A percentile compares a stretch with the other conserved stretches of the same genome.
Evolutionary conservation across 768 basidiomycete species (phyloP).

Genomic region (Mycena albidolilacea): DNA sequence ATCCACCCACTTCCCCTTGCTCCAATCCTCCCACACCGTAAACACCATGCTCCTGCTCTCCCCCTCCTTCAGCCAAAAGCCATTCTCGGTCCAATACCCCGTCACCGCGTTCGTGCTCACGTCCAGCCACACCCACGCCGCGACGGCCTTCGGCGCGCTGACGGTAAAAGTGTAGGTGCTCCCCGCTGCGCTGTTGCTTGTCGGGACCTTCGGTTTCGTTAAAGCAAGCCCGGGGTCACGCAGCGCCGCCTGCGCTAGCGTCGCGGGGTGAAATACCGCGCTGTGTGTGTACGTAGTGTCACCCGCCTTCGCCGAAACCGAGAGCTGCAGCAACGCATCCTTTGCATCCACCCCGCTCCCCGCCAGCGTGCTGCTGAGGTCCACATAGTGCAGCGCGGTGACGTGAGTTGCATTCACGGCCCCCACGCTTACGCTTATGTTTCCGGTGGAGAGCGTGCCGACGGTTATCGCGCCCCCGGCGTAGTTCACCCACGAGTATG

Average conservation of each 20-base stretch:
- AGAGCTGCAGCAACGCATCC: slow-evolving; percentile 23
- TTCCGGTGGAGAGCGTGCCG: background rate
- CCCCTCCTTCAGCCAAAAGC: slow-evolving; percentile 34
- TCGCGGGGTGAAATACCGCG: slow-evolving; percentile 34
- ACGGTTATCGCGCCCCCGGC: slow-evolving; percentile 11
- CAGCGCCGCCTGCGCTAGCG: slow-evolving; percentile 27
- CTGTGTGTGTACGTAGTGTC: slow-evolving; percentile 23
- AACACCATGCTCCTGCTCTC: slow-evolving; percentile 9
- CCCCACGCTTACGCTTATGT: background rate
- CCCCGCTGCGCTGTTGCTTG: background rate
- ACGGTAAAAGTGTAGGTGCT: slow-evolving; percentile 18
- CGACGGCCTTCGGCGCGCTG: slow-evolving; percentile 22
- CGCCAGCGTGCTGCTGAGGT: slow-evolving; percentile 7
- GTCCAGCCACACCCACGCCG: slow-evolving; percentile 35
- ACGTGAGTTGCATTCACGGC: slow-evolving; percentile 18
- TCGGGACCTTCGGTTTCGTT: background rate
- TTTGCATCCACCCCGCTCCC: background rate
- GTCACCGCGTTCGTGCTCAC: slow-evolving; percentile 26
- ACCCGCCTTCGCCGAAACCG: slow-evolving; percentile 7
- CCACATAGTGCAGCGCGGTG: background rate
- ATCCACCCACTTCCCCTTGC: slow-evolving; percentile 13
- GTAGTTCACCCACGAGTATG: slow-evolving; percentile 27
- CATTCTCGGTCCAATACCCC: slow-evolving; percentile 32
- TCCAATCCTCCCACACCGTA: slow-evolving; percentile 34
- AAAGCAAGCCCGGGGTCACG: slow-evolving; percentile 29